These are phyloP conservation scores for Theileria sp. DNA, from an alignment of 169 alveolate species.

Conservation along the genomic window DNA sequence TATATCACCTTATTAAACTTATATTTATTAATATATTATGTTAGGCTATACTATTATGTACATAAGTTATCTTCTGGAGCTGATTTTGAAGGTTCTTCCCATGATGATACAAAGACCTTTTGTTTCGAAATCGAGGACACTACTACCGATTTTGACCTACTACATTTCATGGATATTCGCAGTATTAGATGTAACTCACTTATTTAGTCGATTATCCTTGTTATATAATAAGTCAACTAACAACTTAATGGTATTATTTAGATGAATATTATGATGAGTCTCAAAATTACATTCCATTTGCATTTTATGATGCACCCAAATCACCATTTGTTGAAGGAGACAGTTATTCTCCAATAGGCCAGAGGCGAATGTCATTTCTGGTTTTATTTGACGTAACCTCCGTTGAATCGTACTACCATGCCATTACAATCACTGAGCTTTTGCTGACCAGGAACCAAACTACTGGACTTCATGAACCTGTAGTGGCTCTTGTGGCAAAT, in stretches of 20 bases:
- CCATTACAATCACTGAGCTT: slow-evolving; percentile 30
- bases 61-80: slow-evolving; percentile 49
- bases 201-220: not conserved
- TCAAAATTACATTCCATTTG: slow-evolving; percentile 56
- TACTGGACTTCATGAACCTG: slow-evolving; percentile 43
- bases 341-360: slow-evolving; percentile 37
- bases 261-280: slow-evolving; percentile 37
- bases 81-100: slow-evolving; percentile 23
- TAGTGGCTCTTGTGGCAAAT: slow-evolving; percentile 62
- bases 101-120: slow-evolving; percentile 57
- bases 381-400: slow-evolving; percentile 54
- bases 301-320: slow-evolving; percentile 45
- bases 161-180: slow-evolving; percentile 42
- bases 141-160: slow-evolving; percentile 44
- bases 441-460: slow-evolving; percentile 12
- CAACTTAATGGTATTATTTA: not conserved
- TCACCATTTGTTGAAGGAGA: slow-evolving; percentile 40
- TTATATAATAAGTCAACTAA: not conserved
- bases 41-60: slow-evolving; percentile 54
- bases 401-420: slow-evolving; percentile 40
- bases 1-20: not conserved
- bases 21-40: not conserved
- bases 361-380: slow-evolving; percentile 63
- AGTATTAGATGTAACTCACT: slow-evolving; percentile 30
- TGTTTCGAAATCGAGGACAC: slow-evolving; percentile 67